Conservation (phyloP, 441 rosid genomes). For the Bruguiera hainesii region DNA sequence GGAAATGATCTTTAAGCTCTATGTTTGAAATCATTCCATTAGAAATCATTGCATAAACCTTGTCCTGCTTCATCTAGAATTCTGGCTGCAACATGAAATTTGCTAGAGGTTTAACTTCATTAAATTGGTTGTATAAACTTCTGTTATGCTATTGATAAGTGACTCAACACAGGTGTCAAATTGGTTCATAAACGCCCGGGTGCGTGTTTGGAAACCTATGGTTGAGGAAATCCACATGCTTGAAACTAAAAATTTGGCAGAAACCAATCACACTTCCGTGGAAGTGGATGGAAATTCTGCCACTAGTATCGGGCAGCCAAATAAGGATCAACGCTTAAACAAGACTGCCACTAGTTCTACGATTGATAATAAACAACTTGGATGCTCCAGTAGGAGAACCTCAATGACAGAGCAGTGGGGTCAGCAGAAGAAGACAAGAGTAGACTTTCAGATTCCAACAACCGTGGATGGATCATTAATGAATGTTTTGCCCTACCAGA, state of each 20-base stretch:
- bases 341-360: conserved; percentile 17
- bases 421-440: conserved; percentile 44
- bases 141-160: background rate
- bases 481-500: conserved; percentile 41
- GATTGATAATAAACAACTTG: conserved; percentile 24
- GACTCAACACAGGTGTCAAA: conserved; percentile 45
- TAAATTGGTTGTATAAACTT: background rate
- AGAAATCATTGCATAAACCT: no score
- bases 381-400: conserved; percentile 22
- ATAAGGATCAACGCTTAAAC: conserved; percentile 21
- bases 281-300: conserved; percentile 22
- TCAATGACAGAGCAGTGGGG: conserved; percentile 28
- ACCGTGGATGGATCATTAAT: conserved; percentile 38
- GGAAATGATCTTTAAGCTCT: no score
- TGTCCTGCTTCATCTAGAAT: background rate
- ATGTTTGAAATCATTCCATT: no score
- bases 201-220: conserved; percentile 67
- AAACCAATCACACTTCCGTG: conserved; percentile 22
- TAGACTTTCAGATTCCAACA: conserved; percentile 34
- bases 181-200: conserved; percentile 69
- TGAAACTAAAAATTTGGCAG: conserved; percentile 47
- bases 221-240: conserved; percentile 61
- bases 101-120: background rate
- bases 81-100: background rate
- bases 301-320: conserved; percentile 23